A percentile compares a stretch with the other conserved stretches of the same genome.
Conservation (phyloP, 2,329 filamentous ascomycete species). For the Penicillium sp. region DNA sequence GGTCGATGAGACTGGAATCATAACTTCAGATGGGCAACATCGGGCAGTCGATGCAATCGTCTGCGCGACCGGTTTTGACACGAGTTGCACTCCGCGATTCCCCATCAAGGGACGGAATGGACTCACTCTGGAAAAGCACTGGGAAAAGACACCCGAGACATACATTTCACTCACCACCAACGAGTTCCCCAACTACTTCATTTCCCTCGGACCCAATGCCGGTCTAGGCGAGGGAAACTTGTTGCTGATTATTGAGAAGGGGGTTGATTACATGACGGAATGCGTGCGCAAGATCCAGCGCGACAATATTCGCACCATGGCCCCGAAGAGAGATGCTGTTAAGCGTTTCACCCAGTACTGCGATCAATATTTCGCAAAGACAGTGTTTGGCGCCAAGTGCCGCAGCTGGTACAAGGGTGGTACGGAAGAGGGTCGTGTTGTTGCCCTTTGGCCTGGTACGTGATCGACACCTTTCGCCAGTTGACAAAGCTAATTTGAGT, state of each 20-base stretch:
- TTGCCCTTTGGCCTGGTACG: slow-evolving; percentile 36
- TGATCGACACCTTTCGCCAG: not conserved
- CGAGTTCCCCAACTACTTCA: slow-evolving; percentile 35
- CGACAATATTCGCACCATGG: slow-evolving; percentile 33
- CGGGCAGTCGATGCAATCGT: slow-evolving; percentile 34
- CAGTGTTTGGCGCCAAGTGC: slow-evolving; percentile 35
- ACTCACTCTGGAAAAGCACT: slow-evolving; percentile 26
- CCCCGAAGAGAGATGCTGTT: slow-evolving; percentile 25
- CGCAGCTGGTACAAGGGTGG: slow-evolving; percentile 40
- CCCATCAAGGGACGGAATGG: slow-evolving; percentile 32
- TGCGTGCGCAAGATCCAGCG: slow-evolving; percentile 36
- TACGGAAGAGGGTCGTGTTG: slow-evolving; percentile 28
- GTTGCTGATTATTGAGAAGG: slow-evolving; percentile 32
- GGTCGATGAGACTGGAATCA: slow-evolving; percentile 30
- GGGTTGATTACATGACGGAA: slow-evolving; percentile 33
- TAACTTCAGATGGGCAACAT: slow-evolving; percentile 34
- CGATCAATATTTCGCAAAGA: slow-evolving; percentile 34
- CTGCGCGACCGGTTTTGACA: slow-evolving; percentile 40
- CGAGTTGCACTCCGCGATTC: slow-evolving; percentile 34
- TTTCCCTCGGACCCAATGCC: slow-evolving; percentile 33
- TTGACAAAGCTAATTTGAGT: not conserved
- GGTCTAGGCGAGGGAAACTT: slow-evolving; percentile 33
- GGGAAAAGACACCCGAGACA: slow-evolving; percentile 32
- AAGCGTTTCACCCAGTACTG: slow-evolving; percentile 28
- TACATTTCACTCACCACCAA: slow-evolving; percentile 36